These are phyloP conservation scores for Cyclocybe cylindracea DNA, from an alignment of 768 basidiomycete genomes.

Conservation along the genomic window DNA sequence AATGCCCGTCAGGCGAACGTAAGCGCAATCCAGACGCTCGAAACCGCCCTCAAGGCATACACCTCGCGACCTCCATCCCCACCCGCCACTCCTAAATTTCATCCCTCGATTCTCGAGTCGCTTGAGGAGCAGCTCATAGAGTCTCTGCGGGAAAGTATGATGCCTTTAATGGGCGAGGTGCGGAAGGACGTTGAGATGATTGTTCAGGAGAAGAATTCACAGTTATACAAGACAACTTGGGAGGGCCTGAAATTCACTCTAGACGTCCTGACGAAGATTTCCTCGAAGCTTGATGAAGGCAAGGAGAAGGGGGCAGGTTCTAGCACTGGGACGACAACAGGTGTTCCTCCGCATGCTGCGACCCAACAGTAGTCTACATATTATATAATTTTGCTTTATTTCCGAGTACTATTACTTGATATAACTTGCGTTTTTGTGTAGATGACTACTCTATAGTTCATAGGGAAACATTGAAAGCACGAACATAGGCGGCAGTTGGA, in stretches of 20 bases:
- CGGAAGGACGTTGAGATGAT: slow-evolving; percentile 14
- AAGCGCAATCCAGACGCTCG: slow-evolving; percentile 14
- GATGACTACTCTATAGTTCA: no score
- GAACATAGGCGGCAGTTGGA: no score
- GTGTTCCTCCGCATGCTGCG: no score
- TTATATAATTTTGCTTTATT: no score
- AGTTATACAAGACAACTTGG: slow-evolving; percentile 19
- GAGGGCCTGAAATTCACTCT: neutral
- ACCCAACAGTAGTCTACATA: no score
- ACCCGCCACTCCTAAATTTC: slow-evolving; percentile 5
- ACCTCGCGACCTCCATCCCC: slow-evolving; percentile 14
- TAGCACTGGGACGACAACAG: no score
- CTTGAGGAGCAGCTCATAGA: slow-evolving; percentile 18
- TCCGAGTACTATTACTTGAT: no score
- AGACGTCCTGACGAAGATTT: no score
- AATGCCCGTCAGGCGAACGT: slow-evolving; percentile 11
- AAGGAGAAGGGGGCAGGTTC: no score
- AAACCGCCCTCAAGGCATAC: slow-evolving; percentile 23
- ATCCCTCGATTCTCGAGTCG: slow-evolving; percentile 11
- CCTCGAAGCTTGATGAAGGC: no score
- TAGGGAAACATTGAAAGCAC: no score
- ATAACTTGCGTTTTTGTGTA: no score
- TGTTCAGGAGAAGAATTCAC: slow-evolving; percentile 16
- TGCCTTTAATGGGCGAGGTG: slow-evolving; percentile 17
- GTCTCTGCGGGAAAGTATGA: slow-evolving; percentile 10